A percentile compares a stretch with the other conserved stretches of the same genome.
Evolutionary conservation across 805 yeast species (phyloP).

Genomic region (Naumovozyma castellii): DNA sequence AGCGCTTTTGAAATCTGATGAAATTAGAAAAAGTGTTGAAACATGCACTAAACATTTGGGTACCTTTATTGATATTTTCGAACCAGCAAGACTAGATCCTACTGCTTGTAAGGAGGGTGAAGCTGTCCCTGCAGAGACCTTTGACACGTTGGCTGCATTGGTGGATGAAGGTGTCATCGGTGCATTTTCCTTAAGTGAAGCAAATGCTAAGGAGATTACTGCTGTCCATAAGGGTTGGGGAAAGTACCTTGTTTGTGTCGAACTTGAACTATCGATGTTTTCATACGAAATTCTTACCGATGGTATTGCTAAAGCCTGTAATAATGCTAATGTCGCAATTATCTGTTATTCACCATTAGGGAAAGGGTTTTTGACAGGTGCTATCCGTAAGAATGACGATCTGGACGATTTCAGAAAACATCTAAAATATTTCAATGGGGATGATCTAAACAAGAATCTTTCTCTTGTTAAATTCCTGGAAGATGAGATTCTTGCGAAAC

Average conservation of each 20-base stretch:
- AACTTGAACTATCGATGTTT: conserved; percentile 70
- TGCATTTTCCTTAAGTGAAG: conserved; percentile 70
- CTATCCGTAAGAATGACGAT: conserved; percentile 36
- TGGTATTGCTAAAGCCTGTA: conserved; percentile 54
- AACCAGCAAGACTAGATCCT: conserved; percentile 62
- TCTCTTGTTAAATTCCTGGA: conserved; percentile 40
- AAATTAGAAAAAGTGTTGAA: conserved; percentile 40
- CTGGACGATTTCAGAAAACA: too few species aligned
- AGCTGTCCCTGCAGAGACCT: conserved; percentile 41
- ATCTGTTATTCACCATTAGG: conserved; percentile 80
- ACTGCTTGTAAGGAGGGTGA: conserved; percentile 17
- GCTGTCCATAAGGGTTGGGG: conserved; percentile 44
- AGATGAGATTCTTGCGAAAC: conserved; percentile 36
- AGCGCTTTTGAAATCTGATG: conserved; percentile 45
- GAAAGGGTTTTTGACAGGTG: conserved; percentile 68
- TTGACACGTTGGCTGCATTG: conserved; percentile 45
- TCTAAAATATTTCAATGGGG: conserved; percentile 52
- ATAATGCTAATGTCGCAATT: conserved; percentile 51
- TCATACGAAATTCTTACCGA: conserved; percentile 48
- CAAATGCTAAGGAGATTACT: conserved; percentile 47
- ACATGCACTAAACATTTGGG: conserved; percentile 33
- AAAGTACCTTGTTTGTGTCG: conserved; percentile 55
- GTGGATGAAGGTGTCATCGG: conserved; percentile 57
- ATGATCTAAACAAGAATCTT: conserved; percentile 46
- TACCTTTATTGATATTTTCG: conserved; percentile 51